Base-by-base conservation (phyloP, 371 early-diverging fungal genomes). In the Mortierella sp. region DNA sequence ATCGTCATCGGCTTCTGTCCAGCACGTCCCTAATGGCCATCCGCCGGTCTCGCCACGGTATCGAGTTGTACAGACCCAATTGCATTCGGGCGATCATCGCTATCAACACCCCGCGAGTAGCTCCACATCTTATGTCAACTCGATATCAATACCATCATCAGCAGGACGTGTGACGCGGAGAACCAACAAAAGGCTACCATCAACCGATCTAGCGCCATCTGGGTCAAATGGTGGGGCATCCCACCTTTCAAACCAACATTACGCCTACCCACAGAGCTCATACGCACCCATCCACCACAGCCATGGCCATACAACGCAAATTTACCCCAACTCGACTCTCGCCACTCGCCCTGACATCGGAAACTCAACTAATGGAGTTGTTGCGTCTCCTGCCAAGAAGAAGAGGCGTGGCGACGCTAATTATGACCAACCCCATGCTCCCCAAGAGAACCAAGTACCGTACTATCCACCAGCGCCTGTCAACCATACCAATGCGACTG, bases 101-200 rank as follows among this genome's bases (percentile, higher is more conserved):
- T 16, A 52, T 8, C 70, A 70, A 33, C 33, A 57, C 7, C 28
- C 58, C 36, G 47, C 69, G 65, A 32, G 43, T 66, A 28, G 36
- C 16, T 19, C 58, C 15, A 28, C 48, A 43, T 68, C 66, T 2
- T 57, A 65, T 24, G 22, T 40, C 4, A 55, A 57, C 21, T 10
- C 63, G 15, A 53, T 69, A 24, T 53, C 69, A 61, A 67, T 70
- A 61, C 57, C 55, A 43, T 61, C 28, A 57, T 24, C 71, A 2
- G 21, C 67, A 65, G 65, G 63, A 24, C 65, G 72, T 43, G 55
- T 57, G 50, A 68, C 81, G 24, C 75, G 76, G 61, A 71, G 76
- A 33, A 64, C 76, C 7, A 81, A 81, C 63, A 81, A 81, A 28
- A 60, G 81, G 47, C 19, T 43, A 41, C 76, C 81, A 11, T 81